A percentile compares a stretch with the other conserved stretches of the same genome.
phyloP scores from a whole-genome alignment of 2,329 filamentous ascomycete species.

The Fusarium fujikuroi region DNA sequence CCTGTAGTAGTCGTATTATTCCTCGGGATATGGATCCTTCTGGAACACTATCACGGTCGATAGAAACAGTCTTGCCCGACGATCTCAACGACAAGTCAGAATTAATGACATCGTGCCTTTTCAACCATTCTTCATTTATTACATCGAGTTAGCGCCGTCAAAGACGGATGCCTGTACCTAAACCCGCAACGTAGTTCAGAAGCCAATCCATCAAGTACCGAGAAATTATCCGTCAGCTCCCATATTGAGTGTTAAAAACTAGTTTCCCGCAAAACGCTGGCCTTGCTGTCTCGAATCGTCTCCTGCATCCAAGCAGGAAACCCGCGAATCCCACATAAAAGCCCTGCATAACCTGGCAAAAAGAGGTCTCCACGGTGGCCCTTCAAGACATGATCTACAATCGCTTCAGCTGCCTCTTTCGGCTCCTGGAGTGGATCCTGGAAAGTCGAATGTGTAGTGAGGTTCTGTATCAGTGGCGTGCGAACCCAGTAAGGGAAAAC shows the following conservation, averaged over 20 bases:
- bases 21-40: background rate
- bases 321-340: background rate
- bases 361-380: background rate
- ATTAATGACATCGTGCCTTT: background rate
- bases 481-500: background rate
- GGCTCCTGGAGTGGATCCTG: background rate
- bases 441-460: background rate
- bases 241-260: background rate
- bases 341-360: background rate
- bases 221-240: background rate
- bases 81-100: background rate
- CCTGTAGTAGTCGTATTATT: background rate
- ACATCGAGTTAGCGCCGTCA: background rate
- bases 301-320: background rate
- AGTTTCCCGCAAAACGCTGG: background rate
- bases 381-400: background rate
- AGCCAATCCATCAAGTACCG: accelerated
- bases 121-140: background rate
- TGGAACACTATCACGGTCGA: background rate
- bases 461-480: background rate
- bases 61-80: background rate
- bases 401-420: background rate
- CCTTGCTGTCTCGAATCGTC: background rate
- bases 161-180: background rate
- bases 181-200: background rate